These are phyloP conservation scores for Tetrastigma voinierianum DNA, from an alignment of 164 flowering plant genomes.

Conservation along the genomic window DNA sequence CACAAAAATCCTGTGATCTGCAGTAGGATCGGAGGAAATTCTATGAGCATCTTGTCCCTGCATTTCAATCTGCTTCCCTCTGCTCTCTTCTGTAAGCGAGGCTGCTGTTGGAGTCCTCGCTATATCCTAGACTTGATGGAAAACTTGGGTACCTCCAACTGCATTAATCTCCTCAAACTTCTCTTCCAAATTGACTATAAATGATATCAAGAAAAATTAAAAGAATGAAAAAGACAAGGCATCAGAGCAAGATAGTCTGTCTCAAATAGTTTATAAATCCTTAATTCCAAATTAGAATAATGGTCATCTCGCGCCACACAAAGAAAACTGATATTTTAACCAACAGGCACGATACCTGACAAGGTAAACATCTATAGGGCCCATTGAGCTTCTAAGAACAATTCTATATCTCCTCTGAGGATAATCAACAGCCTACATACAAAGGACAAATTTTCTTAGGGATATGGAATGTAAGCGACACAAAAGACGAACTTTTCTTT, in stretches of 20 bases:
- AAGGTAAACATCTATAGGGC: conserved; percentile 93
- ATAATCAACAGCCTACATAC: conserved; percentile 74
- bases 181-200: conserved; percentile 84
- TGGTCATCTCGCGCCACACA: neutral
- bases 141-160: conserved; percentile 44
- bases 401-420: conserved; percentile 91
- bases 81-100: conserved; percentile 27
- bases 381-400: conserved; percentile 92
- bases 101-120: conserved; percentile 29
- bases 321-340: neutral
- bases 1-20: conserved; percentile 76
- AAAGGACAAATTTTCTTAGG: neutral
- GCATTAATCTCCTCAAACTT: conserved; percentile 78
- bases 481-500: neutral
- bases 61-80: conserved; percentile 41
- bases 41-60: conserved; percentile 40
- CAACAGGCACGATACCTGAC: conserved; percentile 59
- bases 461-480: neutral
- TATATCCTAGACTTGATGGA: conserved; percentile 42
- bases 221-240: conserved; percentile 4
- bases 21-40: conserved; percentile 44
- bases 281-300: neutral
- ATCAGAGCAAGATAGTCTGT: neutral
- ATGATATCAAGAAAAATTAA: too few relatives aligned
- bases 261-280: neutral